Percentiles rank a stretch among this genome's conserved stretches.
Evolutionary conservation across 306 rosid species (phyloP).

Genomic region (Cucumis cinereus): DNA sequence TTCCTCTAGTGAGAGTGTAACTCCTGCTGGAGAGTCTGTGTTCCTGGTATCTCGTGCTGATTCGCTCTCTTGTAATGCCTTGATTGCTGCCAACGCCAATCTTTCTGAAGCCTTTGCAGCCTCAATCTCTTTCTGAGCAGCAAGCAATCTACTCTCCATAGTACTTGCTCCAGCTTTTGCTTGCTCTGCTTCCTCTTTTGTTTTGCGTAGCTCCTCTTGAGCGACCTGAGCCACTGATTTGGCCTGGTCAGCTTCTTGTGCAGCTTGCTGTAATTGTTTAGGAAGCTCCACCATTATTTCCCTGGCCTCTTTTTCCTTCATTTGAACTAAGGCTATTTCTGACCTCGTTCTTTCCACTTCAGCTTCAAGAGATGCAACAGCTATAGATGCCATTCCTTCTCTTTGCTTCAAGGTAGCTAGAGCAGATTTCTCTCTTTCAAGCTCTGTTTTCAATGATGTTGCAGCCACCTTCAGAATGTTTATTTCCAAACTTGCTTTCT

Average conservation of each 20-base stretch:
- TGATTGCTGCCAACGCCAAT: slow-evolving; percentile 82
- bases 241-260: slow-evolving; percentile 77
- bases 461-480: slow-evolving; percentile 81
- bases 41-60: slow-evolving; percentile 33
- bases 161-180: slow-evolving; percentile 93
- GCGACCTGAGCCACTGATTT: slow-evolving; percentile 58
- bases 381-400: slow-evolving; percentile 94
- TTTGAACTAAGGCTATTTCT: slow-evolving; percentile 75
- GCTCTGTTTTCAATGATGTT: slow-evolving; percentile 56
- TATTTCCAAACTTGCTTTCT: slow-evolving; percentile 77
- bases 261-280: slow-evolving; percentile 61
- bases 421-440: slow-evolving; percentile 65
- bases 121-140: slow-evolving; percentile 87
- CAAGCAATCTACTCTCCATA: slow-evolving; percentile 70
- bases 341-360: slow-evolving; percentile 73
- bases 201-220: slow-evolving; percentile 60
- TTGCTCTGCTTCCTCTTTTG: slow-evolving; percentile 76
- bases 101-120: slow-evolving; percentile 92
- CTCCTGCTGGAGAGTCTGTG: slow-evolving; percentile 46
- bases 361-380: slow-evolving; percentile 84
- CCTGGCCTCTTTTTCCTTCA: slow-evolving; percentile 88
- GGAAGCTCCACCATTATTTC: slow-evolving; percentile 71
- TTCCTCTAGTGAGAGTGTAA: slow-evolving; percentile 77
- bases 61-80: slow-evolving; percentile 92
- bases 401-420: slow-evolving; percentile 61